A percentile compares a stretch with the other conserved stretches of the same genome.
phyloP scores from a whole-genome alignment of 1,284 basidiomycete species.

The Sanguinoderma infundibulare region DNA sequence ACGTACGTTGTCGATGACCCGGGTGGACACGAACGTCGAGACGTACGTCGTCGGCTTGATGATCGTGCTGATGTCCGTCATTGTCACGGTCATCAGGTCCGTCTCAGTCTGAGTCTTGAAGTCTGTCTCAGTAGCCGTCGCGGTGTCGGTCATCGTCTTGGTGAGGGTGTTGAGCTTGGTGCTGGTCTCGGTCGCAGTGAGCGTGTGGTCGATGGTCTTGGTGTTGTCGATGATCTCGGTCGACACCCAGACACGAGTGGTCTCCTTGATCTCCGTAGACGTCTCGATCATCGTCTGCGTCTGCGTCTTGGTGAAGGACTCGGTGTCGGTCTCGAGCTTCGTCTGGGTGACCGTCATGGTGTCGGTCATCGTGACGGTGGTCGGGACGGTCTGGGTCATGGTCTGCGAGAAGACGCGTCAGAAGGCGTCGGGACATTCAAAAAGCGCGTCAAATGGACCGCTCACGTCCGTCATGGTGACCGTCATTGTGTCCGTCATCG shows the following conservation, averaged over 20 bases:
- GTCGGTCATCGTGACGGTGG: conserved; percentile 28
- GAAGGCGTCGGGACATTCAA: conserved; percentile 1
- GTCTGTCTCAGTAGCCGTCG: conserved; percentile 36
- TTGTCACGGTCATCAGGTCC: conserved; percentile 31
- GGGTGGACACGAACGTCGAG: conserved; percentile 56
- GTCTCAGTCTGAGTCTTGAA: conserved; percentile 34
- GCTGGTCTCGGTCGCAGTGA: conserved; percentile 62
- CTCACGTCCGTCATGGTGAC: conserved; percentile 29
- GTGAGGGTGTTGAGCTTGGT: conserved; percentile 61
- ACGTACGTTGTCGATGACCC: conserved; percentile 64
- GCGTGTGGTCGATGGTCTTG: conserved; percentile 55
- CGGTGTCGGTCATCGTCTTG: conserved; percentile 41
- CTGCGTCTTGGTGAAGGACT: conserved; percentile 45
- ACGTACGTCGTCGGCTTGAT: conserved; percentile 54
- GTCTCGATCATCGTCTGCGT: conserved; percentile 52
- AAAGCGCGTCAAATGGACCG: not conserved
- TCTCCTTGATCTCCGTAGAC: conserved; percentile 57
- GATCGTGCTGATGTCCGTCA: conserved; percentile 35
- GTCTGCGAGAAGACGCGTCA: conserved; percentile 32
- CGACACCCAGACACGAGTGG: conserved; percentile 66
- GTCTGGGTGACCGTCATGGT: conserved; percentile 27
- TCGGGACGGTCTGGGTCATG: conserved; percentile 40
- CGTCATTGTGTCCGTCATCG: conserved; percentile 39
- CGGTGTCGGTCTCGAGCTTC: conserved; percentile 31
- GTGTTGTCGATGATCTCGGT: conserved; percentile 67